Evolutionary conservation across 179 eudicot genomes (phyloP).

Genomic region (Silene coronaria): DNA sequence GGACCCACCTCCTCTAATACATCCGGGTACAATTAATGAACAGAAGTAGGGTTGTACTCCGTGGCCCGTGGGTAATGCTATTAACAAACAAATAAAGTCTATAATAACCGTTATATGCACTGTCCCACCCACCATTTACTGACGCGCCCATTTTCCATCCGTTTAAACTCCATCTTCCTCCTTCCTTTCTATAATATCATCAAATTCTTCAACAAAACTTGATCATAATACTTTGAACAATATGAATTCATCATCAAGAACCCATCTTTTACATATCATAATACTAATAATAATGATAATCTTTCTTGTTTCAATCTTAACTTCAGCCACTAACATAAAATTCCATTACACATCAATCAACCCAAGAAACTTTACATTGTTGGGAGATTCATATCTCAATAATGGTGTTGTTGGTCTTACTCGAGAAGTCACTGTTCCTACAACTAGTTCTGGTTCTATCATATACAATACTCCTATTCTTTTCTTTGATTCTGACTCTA

Average conservation of each 20-base stretch:
- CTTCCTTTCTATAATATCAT: conserved; percentile 5
- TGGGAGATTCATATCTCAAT: conserved; percentile 74
- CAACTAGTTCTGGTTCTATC: conserved; percentile 68
- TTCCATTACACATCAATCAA: conserved; percentile 44
- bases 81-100: conserved; percentile 22
- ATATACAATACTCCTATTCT: conserved; percentile 56
- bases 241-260: conserved; percentile 36
- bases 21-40: too few relatives aligned
- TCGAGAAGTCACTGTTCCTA: conserved; percentile 54
- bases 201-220: conserved; percentile 15
- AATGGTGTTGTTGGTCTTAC: conserved; percentile 62
- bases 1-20: background rate
- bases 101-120: conserved; percentile 22
- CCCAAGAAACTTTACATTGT: conserved; percentile 56
- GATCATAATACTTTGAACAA: conserved; percentile 12
- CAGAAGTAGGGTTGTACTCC: too few relatives aligned
- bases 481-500: conserved; percentile 51
- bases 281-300: conserved; percentile 11
- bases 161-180: conserved; percentile 45
- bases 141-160: conserved; percentile 54
- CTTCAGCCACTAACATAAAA: conserved; percentile 20
- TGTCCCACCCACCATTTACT: conserved; percentile 24
- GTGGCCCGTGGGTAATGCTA: too few relatives aligned
- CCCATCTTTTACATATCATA: conserved; percentile 32
- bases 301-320: conserved; percentile 2